Evolutionary conservation across 2,329 filamentous ascomycete species (phyloP).

Genomic region (Nigrospora osmanthi): DNA sequence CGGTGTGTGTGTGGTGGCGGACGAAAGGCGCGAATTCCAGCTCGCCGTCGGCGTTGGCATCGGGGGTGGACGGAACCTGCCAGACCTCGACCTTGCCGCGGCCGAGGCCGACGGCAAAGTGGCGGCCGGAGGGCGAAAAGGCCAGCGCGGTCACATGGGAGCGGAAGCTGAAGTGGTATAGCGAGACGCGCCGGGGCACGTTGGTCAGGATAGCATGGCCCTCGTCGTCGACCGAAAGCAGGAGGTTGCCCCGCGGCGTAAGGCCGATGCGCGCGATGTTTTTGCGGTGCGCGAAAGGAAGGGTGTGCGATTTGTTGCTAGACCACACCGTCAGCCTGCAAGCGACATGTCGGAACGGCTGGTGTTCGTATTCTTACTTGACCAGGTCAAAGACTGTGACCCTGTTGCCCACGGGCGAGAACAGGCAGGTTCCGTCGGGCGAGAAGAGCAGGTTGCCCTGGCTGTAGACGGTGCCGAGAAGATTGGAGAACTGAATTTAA

Average conservation of each 20-base stretch:
- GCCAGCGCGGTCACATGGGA: constrained; percentile 73
- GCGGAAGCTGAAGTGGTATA: constrained; percentile 96
- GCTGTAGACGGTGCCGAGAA: constrained; percentile 96
- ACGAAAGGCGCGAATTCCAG: constrained; percentile 95
- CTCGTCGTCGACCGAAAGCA: constrained; percentile 90
- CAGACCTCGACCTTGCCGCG: constrained; percentile 80
- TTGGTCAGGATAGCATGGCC: constrained; percentile 91
- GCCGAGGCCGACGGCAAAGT: constrained; percentile 85
- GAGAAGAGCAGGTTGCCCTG: constrained; percentile 96
- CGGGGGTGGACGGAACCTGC: constrained; percentile 88
- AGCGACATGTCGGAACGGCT: background rate
- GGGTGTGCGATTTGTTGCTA: constrained; percentile 80
- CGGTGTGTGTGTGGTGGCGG: constrained; percentile 74
- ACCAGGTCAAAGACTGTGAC: constrained; percentile 95
- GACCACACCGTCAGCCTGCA: constrained; percentile 21
- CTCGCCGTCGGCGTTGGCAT: constrained; percentile 68
- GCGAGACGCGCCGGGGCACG: constrained; percentile 72
- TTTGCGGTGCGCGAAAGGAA: constrained; percentile 86
- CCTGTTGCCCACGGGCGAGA: constrained; percentile 92
- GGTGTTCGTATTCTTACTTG: constrained; percentile 53
- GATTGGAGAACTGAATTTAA: constrained; percentile 82
- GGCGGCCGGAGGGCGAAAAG: constrained; percentile 83
- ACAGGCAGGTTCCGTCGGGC: constrained; percentile 89
- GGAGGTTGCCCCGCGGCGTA: constrained; percentile 81
- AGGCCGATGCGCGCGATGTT: constrained; percentile 87